Conservation (phyloP, 1,284 basidiomycete species). For the Erythrobasidium hasegawianum region DNA sequence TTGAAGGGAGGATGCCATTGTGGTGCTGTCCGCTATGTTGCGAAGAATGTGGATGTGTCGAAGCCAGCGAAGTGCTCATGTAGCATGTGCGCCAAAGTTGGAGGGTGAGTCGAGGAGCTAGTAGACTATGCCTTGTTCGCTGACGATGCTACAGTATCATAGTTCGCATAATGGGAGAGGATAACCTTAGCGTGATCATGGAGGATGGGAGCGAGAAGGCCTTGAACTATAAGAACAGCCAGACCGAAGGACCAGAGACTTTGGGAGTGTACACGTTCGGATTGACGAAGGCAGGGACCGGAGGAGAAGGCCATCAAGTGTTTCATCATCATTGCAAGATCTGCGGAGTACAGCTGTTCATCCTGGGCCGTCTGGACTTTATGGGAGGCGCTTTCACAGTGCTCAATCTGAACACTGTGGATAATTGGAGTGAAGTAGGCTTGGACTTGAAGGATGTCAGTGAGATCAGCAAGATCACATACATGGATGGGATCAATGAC, state of each 20-base stretch:
- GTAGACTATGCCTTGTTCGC: too few relatives aligned
- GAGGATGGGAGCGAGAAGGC: not conserved
- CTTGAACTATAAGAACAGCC: not conserved
- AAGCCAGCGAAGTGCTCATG: not conserved
- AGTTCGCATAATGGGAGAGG: too few relatives aligned
- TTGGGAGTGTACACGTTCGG: not conserved
- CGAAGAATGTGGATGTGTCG: not conserved
- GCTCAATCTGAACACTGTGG: not conserved
- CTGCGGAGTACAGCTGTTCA: not conserved
- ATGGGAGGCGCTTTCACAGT: not conserved
- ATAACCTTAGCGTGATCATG: not conserved
- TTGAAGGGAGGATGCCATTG: not conserved
- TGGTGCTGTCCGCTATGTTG: not conserved
- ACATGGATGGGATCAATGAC: not conserved
- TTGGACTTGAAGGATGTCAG: not conserved
- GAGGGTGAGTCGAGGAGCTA: too few relatives aligned
- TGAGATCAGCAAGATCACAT: conserved; percentile 1
- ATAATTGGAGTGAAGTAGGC: not conserved
- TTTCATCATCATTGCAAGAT: not conserved
- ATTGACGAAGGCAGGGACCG: not conserved
- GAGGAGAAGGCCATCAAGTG: not conserved
- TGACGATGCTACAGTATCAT: too few relatives aligned
- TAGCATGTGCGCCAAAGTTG: not conserved
- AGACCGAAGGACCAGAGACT: not conserved
- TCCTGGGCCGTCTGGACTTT: not conserved